These are phyloP conservation scores for Cercospora citrullina DNA, from an alignment of 2,329 filamentous ascomycete genomes.

Conservation along the genomic window DNA sequence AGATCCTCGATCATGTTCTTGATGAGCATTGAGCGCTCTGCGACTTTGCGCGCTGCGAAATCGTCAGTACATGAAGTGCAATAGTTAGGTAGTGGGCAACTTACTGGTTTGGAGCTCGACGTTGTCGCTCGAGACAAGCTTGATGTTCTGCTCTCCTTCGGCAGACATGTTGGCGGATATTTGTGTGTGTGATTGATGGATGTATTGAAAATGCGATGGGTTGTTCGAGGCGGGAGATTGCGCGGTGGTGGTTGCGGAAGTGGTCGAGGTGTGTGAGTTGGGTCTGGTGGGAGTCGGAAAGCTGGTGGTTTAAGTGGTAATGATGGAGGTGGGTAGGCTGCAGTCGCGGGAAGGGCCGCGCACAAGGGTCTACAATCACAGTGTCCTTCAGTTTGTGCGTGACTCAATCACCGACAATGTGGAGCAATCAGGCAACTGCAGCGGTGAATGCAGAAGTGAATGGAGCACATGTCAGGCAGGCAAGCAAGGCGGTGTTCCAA, in stretches of 20 bases:
- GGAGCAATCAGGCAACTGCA: neutral
- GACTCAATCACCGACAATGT: neutral
- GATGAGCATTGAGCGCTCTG: slow-evolving; percentile 89
- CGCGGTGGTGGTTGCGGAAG: slow-evolving; percentile 14
- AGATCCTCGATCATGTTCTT: slow-evolving; percentile 98
- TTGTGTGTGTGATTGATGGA: slow-evolving; percentile 18
- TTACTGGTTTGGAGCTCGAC: slow-evolving; percentile 47
- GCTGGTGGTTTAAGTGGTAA: neutral
- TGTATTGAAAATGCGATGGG: neutral
- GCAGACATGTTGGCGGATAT: slow-evolving; percentile 36
- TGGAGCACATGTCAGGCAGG: neutral
- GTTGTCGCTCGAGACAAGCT: slow-evolving; percentile 49
- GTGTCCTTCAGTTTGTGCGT: neutral
- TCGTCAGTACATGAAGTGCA: slow-evolving; percentile 22
- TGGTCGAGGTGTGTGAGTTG: slow-evolving; percentile 4
- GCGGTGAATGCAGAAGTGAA: neutral
- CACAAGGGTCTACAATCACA: slow-evolving; percentile 1
- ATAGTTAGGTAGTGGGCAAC: slow-evolving; percentile 13
- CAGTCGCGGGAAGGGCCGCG: neutral
- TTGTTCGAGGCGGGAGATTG: slow-evolving; percentile 1
- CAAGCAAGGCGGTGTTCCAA: neutral
- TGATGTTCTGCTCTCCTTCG: slow-evolving; percentile 41
- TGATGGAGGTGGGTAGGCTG: neutral
- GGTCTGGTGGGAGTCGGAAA: neutral
- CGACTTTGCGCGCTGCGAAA: slow-evolving; percentile 69